Base-by-base conservation (phyloP, 768 basidiomycete species). In the Kwoniella pini region DNA sequence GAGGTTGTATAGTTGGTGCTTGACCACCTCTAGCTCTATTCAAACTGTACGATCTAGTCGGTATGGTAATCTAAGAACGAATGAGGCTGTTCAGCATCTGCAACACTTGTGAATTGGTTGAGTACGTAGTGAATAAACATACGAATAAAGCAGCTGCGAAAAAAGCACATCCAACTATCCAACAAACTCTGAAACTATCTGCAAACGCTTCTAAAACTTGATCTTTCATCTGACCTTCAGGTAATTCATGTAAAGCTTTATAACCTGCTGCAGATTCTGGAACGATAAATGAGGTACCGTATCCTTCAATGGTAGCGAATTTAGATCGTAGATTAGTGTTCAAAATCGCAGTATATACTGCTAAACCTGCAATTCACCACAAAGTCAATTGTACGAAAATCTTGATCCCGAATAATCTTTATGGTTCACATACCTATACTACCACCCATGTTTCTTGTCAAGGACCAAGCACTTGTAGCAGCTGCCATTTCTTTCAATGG, bases 401-500 rank as follows among this genome's bases (percentile, higher is more conserved):
- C 15, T 36, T 36, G 33, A 36, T 36, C 15, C 33, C 33, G 33
- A 28, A 26, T 31, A 46, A 52, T 21, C 22, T 17, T 21, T 10
- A n/a, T 2, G 17, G 22, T 7, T 11, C 1, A 69, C 70, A 40
- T 19, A 70, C 71, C 75, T 28, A 78, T 56, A 40, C 67, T 71
- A 1, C 73, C 72, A 4, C 77, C 77, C n/a, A 74, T 57, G 21
- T 64, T 61, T 49, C 77, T 42, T 1, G 69, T 72, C n/a, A 78
- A 49, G 2, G 60, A 50, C 68, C 69, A 78, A 1, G 73, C 71
- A 27, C 55, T 53, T 2, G 77, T 78, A 4, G 70, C 55, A 19
- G 74, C 69, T 11, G 72, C 75, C 75, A 76, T 76, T 12, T 78
- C 77, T 42, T 74, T 75, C 38, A 78, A 39, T 1, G 77, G 77